Base-by-base conservation (phyloP, 305 asterid genomes). In the Fraxinus baroniana region DNA sequence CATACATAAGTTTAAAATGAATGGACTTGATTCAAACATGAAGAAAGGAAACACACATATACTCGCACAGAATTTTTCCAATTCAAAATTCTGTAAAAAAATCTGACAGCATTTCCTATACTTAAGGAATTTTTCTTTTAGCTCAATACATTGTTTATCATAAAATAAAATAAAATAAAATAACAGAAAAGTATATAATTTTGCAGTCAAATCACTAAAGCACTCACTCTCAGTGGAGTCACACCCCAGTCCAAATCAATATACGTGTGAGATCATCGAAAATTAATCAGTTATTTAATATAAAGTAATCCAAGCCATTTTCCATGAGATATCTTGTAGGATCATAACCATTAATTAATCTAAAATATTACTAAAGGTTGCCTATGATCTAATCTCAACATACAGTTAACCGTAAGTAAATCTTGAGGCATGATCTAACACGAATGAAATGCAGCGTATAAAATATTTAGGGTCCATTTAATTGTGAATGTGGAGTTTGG, bases 161-260 rank as follows among this genome's bases (percentile, higher is more conserved):
- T 44, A 44, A 44, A 44, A 44, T 44, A 10, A 44, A 44, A 10
- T 10, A 44, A 44, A 44, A 12, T n/a, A 33, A 35, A 35, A n/a
- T n/a, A n/a, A n/a, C n/a, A n/a, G n/a, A 44, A 44, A 44, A 44
- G 28, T 7, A 57, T 0, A 37, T 20, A 18, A 74, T 35, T 35
- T 76, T 41, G 30, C 28, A 3, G 85, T 82, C 87, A 79, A 37
- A 52, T 85, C 82, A 5, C 6, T 5, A 73, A 24, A 30, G 33
- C 20, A 79, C 36, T 44, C 80, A 60, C 20, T 57, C 52, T 57
- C 4, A n/a, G 76, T 74, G 75, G 77, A 46, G 66, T 83, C 70
- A 18, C 74, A 66, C 74, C 71, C 79, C 0, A 55, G 70, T 52
- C 79, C 36, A 17, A 73, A 52, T 78, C 83, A 66, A 24, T 3